Base-by-base conservation (phyloP, 441 rosid genomes). In the Populus trichocarpa region DNA sequence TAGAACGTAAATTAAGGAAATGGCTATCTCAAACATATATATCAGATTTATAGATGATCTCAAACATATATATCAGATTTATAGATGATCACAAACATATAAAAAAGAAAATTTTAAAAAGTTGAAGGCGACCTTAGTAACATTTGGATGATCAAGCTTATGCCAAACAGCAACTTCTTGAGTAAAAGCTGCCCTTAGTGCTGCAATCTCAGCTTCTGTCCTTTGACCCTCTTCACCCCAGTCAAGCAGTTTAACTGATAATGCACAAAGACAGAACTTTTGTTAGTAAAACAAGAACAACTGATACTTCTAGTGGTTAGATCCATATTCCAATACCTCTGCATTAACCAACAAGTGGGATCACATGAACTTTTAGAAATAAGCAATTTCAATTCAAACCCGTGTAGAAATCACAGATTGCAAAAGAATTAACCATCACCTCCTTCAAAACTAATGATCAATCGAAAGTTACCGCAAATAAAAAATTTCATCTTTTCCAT, bases 171-270 rank as follows among this genome's bases (percentile, higher is more conserved):
- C 90, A 86, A 96, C 99, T 85, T 96, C 99, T 84, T 95, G 98
- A 4, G 88, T 75, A 83, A 95, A 95, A 75, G 91, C 93, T 23
- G 96, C 84, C 83, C 98, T 90, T 69, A 93, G 76, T 1, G 96
- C 83, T 25, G 91, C 84, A 50, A 93, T 87, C 88, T 93, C 98
- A 78, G 96, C 96, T 40, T 95, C 99, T 30, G 95, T 88, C 82
- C 98, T 90, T 42, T 93, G 98, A 70, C 98, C 98, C 79, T 93
- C 99, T 86, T 95, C 99, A 70, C 99, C 99, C 99, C 98, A 95
- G 86, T 95, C 99, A 79, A 95, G 98, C 81, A 95, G 83, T 89
- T 95, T 95, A 76, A 93, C 99, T 95, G 83, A 76, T 72, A 42
- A 76, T 30, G 73, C 78, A 75, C 63, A 74, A 78, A 70, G 69